These are phyloP conservation scores for Psophocarpus tetragonolobus DNA, from an alignment of 306 rosid genomes.

Conservation along the genomic window DNA sequence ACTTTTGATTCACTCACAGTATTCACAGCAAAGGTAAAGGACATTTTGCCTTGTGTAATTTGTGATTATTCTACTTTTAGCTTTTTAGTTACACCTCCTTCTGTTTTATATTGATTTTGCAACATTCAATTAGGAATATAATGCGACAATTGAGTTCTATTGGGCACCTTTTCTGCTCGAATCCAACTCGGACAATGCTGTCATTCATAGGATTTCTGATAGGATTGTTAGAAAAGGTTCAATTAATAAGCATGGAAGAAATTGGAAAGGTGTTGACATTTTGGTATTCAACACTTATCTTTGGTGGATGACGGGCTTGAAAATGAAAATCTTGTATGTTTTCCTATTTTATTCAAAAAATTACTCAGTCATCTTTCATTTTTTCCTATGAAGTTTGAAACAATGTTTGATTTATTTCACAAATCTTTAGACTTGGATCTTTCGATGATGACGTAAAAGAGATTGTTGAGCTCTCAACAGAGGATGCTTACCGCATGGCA, in stretches of 20 bases:
- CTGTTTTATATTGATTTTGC: background rate
- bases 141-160: constrained; percentile 94
- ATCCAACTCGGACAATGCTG: constrained; percentile 82
- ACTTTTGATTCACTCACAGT: constrained; percentile 85
- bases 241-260: constrained; percentile 75
- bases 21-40: constrained; percentile 86
- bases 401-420: background rate
- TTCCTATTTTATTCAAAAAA: background rate
- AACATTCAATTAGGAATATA: constrained; percentile 55
- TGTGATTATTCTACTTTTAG: background rate
- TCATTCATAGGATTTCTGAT: constrained; percentile 74
- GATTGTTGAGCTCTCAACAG: constrained; percentile 64
- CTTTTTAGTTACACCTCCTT: background rate
- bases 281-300: constrained; percentile 87
- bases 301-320: constrained; percentile 95
- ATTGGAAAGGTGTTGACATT: constrained; percentile 90
- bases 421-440: constrained; percentile 68
- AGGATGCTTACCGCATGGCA: constrained; percentile 93
- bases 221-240: constrained; percentile 88
- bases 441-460: constrained; percentile 79
- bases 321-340: constrained; percentile 78
- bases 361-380: background rate
- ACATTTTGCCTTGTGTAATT: background rate
- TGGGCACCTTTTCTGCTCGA: constrained; percentile 98
- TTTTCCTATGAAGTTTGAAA: background rate